Percentiles rank a stretch among this genome's conserved stretches.
phyloP scores from a whole-genome alignment of 73 alveolate genomes.

The Paramecium octaurelia region DNA sequence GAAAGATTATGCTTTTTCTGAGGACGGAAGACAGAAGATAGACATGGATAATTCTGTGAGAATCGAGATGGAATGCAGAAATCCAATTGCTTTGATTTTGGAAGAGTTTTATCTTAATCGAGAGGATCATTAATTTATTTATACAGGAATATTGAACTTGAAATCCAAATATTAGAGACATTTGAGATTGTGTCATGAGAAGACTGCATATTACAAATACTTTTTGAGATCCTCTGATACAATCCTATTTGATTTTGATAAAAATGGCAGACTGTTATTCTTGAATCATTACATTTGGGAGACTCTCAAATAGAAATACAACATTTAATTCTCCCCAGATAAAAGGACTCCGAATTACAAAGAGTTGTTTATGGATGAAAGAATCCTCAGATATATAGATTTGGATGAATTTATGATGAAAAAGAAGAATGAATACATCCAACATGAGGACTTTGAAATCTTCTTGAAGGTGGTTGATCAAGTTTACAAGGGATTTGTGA shows the following conservation, averaged over 20 bases:
- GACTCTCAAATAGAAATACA: not conserved
- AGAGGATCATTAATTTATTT: not conserved
- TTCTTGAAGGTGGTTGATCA: conserved; percentile 24
- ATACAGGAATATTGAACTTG: not conserved
- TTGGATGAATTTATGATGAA: conserved; percentile 1
- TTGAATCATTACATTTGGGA: conserved; percentile 26
- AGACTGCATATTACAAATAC: conserved; percentile 42
- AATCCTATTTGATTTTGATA: conserved; percentile 33
- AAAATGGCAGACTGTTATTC: not conserved
- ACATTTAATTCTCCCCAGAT: not conserved
- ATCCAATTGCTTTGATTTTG: conserved; percentile 2
- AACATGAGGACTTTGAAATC: conserved; percentile 35
- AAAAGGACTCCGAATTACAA: not conserved
- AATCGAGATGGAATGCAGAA: not conserved
- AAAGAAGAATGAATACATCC: not conserved
- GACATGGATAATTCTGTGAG: not conserved
- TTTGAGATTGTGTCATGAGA: conserved; percentile 29
- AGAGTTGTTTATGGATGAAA: conserved; percentile 29
- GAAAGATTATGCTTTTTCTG: conserved; percentile 40
- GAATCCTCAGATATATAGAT: not conserved
- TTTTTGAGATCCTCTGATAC: conserved; percentile 33
- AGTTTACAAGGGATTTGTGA: not conserved
- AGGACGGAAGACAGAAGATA: not conserved
- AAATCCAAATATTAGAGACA: not conserved
- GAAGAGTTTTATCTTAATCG: not conserved